Percentiles rank a stretch among this genome's conserved stretches.
Conservation (phyloP, 768 basidiomycete species). For the Gloeostereum incarnatum region DNA sequence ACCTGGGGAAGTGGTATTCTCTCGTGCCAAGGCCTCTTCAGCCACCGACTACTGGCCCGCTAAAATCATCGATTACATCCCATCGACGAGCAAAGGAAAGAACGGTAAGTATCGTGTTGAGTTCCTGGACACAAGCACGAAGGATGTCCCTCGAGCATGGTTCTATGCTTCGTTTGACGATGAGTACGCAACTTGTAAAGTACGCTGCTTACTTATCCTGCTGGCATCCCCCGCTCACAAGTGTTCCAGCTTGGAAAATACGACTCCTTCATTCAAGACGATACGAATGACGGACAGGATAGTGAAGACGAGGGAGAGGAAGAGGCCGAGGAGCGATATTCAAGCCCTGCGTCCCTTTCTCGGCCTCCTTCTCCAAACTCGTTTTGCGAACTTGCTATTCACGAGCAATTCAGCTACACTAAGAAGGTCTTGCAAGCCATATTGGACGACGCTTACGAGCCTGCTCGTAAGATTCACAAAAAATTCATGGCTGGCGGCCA, state of each 20-base stretch:
- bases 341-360: conserved; percentile 30
- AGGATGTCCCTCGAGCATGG: conserved; percentile 32
- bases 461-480: conserved; percentile 38
- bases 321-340: conserved; percentile 16
- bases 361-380: conserved; percentile 29
- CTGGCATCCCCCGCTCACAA: conserved; percentile 2
- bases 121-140: conserved; percentile 46
- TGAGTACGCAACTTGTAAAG: conserved; percentile 57
- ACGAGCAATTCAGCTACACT: conserved; percentile 54
- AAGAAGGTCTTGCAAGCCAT: conserved; percentile 57
- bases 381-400: conserved; percentile 42
- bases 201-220: conserved; percentile 12
- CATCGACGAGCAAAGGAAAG: conserved; percentile 24
- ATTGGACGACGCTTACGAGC: conserved; percentile 44
- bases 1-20: conserved; percentile 1
- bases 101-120: conserved; percentile 38
- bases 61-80: conserved; percentile 40
- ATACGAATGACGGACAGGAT: conserved; percentile 22
- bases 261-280: conserved; percentile 35
- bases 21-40: conserved; percentile 27
- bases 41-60: conserved; percentile 62
- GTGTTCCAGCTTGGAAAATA: conserved; percentile 42
- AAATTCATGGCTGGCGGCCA: conserved; percentile 52
- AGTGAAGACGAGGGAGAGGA: conserved; percentile 18
- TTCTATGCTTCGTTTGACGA: conserved; percentile 53